Evolutionary conservation across 176 grass and related monocot species (phyloP), one percentile per base, ranked within the genome.

Genomic region (Cenchrus fungigraminus): DNA sequence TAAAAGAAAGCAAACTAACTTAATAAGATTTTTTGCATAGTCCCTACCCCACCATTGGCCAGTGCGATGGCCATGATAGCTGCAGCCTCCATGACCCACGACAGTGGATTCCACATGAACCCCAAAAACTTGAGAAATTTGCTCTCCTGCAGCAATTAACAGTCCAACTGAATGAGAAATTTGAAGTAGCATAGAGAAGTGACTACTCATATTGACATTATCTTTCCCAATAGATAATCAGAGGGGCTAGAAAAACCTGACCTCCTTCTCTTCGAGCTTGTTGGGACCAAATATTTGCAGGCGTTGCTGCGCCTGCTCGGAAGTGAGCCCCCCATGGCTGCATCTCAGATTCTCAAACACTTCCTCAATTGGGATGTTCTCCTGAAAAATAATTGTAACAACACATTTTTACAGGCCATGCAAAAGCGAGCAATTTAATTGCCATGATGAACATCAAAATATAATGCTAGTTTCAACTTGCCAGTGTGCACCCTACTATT

Each of bases 31-130:
- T 16, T n/a, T 77, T 25, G 6, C 5, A 56, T 37, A 49, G 17
- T 50, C 15, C 88, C 71, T 76, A 90, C 88, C 72, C 88, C 88
- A 78, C 88, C 88, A 65, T 90, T 90, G 31, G 88, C 88, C 37
- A 90, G 79, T 45, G 88, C 88, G 57, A 90, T 90, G 37, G 84
- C 88, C 88, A 90, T 90, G 19, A 90, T 86, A 31, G 88, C 88
- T 61, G 88, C 88, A 20, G 88, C 83, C 79, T 90, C 88, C 88
- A 90, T 90, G 34, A 90, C 88, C 88, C 88, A 90, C n/a, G 88
- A 90, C 10, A 90, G 57, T 37, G 88, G 88, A 60, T 90, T 90
- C 88, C 88, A 90, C 88, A 90, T 90, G 88, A 90, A 90, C 3
- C 88, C 88, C 73, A 90, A 60, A 73, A 86, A 90, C 74, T 90